A percentile compares a stretch with the other conserved stretches of the same genome.
These are phyloP conservation scores for Sphaerulina vaccinii DNA, from an alignment of 2,329 filamentous ascomycete species.

Conservation along the genomic window DNA sequence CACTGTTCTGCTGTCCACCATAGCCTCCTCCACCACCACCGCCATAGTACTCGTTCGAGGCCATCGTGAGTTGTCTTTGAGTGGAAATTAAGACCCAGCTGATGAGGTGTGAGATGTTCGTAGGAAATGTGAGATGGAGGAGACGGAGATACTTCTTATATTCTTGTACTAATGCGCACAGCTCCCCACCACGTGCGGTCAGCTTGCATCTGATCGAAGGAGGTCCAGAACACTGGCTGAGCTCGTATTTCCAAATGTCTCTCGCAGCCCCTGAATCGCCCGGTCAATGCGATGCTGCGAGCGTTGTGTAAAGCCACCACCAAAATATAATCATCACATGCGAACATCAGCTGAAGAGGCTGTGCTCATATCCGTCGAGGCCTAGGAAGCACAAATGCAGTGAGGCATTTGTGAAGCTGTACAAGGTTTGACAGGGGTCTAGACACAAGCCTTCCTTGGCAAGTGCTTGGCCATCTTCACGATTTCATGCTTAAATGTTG, in stretches of 20 bases:
- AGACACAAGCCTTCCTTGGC: neutral
- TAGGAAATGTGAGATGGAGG: neutral
- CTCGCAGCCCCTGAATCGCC: neutral
- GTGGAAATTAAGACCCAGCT: neutral
- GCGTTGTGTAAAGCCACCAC: neutral
- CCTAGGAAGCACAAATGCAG: no score
- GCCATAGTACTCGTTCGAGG: conserved; percentile 9
- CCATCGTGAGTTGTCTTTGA: neutral
- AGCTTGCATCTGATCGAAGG: neutral
- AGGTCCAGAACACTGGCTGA: neutral
- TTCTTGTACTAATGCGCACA: neutral
- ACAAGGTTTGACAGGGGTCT: no score
- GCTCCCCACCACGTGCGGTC: neutral
- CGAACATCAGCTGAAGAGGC: neutral
- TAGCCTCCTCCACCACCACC: conserved; percentile 10
- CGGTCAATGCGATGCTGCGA: neutral
- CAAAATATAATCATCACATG: neutral
- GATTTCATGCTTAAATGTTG: neutral
- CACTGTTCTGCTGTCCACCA: no score
- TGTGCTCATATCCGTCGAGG: no score
- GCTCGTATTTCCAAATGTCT: neutral
- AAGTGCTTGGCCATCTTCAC: neutral
- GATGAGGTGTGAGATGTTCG: neutral
- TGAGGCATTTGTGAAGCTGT: no score
- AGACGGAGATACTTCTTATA: no score